Evolutionary conservation across 306 rosid genomes (phyloP).

Genomic region (Vigna hirtella): DNA sequence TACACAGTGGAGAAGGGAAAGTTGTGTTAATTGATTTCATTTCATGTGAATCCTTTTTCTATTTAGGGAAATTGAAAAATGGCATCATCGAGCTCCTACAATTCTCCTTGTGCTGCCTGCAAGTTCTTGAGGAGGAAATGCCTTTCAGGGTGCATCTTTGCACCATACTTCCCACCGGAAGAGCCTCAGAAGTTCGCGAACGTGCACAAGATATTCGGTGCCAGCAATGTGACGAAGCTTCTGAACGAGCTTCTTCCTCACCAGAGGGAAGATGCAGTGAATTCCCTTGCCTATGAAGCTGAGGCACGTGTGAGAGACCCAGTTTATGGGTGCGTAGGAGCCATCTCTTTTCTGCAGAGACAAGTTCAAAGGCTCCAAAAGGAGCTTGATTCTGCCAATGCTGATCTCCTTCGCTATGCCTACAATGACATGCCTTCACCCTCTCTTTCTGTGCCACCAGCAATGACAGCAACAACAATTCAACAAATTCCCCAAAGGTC

Average conservation of each 20-base stretch:
- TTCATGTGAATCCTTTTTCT: not conserved
- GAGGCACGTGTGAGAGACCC: slow-evolving; percentile 96
- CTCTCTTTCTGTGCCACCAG: slow-evolving; percentile 25
- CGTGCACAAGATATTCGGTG: slow-evolving; percentile 96
- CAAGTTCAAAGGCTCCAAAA: slow-evolving; percentile 91
- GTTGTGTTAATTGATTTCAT: not conserved
- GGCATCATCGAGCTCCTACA: slow-evolving; percentile 82
- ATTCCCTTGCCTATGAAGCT: slow-evolving; percentile 90
- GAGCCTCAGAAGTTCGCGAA: slow-evolving; percentile 94
- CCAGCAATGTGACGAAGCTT: slow-evolving; percentile 95
- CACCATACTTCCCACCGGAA: slow-evolving; percentile 96
- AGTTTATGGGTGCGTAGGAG: slow-evolving; percentile 90
- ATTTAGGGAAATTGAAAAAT: slow-evolving; percentile 41
- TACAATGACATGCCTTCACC: slow-evolving; percentile 45
- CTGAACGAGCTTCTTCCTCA: slow-evolving; percentile 91
- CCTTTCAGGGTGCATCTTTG: slow-evolving; percentile 91
- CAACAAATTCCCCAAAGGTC: slow-evolving; percentile 34
- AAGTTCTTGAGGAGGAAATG: slow-evolving; percentile 92
- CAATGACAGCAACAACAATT: slow-evolving; percentile 8
- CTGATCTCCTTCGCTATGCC: slow-evolving; percentile 81
- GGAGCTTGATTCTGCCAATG: slow-evolving; percentile 84
- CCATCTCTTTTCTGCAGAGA: slow-evolving; percentile 87
- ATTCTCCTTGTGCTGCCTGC: slow-evolving; percentile 97
- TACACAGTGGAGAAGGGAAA: slow-evolving; percentile 7
- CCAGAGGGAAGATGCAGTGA: slow-evolving; percentile 95